A percentile compares a stretch with the other conserved stretches of the same genome.
Conservation (phyloP, 1,139 yeast species). For the Zhuliangozyma blackwelliae region DNA sequence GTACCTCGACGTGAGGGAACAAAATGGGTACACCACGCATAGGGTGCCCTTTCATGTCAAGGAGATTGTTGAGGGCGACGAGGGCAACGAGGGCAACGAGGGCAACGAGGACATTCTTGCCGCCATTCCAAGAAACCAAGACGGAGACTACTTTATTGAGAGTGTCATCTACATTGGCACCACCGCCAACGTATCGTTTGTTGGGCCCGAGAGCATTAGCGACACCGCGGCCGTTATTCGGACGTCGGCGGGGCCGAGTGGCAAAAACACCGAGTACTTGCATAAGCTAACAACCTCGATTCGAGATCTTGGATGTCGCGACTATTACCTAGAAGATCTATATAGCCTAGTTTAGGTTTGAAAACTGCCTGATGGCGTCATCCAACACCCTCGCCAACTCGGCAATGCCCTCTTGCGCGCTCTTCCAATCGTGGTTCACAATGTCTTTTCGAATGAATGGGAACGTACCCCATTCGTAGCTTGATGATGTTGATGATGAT, state of each 20-base stretch:
- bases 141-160: constrained; percentile 40
- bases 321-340: constrained; percentile 37
- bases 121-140: constrained; percentile 18
- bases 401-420: constrained; percentile 56
- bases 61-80: constrained; percentile 18
- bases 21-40: constrained; percentile 80
- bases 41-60: constrained; percentile 59
- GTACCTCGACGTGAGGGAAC: constrained; percentile 77
- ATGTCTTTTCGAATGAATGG: constrained; percentile 73
- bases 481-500: not conserved
- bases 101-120: too few relatives aligned
- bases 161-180: constrained; percentile 83
- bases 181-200: constrained; percentile 70
- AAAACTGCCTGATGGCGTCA: constrained; percentile 17
- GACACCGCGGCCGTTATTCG: constrained; percentile 61
- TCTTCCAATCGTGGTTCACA: constrained; percentile 42
- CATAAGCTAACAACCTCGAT: constrained; percentile 51
- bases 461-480: constrained; percentile 60
- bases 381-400: constrained; percentile 37
- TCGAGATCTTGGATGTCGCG: constrained; percentile 35
- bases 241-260: constrained; percentile 70
- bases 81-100: not conserved
- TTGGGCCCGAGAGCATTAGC: constrained; percentile 67
- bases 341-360: constrained; percentile 9
- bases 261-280: constrained; percentile 72